Conservation (phyloP, 176 grass and related monocot species). For the Aegilops bicornis region DNA sequence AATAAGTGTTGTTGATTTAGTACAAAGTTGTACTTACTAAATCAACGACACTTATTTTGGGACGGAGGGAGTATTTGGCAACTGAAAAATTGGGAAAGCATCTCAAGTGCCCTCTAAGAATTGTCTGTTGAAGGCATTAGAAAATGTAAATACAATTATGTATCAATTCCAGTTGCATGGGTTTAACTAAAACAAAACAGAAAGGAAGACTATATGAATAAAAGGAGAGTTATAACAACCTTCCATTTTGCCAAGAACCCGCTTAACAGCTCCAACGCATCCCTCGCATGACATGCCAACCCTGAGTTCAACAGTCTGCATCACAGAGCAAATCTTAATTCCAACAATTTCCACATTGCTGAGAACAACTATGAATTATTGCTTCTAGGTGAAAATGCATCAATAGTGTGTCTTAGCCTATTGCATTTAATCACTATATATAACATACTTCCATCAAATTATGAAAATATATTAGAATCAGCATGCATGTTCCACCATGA, state of each 20-base stretch:
- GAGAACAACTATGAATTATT: background rate
- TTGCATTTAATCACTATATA: background rate
- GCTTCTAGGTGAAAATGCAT: background rate
- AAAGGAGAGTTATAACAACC: slow-evolving; percentile 32
- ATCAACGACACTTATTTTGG: too few relatives aligned
- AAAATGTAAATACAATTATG: background rate
- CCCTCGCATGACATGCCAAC: slow-evolving; percentile 94
- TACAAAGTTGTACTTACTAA: too few relatives aligned
- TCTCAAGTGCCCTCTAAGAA: background rate
- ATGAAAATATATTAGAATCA: background rate
- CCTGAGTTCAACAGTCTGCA: slow-evolving; percentile 85
- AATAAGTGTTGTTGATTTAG: too few relatives aligned
- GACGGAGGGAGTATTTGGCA: background rate
- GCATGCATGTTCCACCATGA: background rate
- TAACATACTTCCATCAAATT: background rate
- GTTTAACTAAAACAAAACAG: background rate
- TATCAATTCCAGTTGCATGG: background rate
- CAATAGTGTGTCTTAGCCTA: background rate
- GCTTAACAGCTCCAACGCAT: slow-evolving; percentile 91
- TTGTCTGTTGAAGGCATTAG: background rate
- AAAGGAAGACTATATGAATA: background rate
- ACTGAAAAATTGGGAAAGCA: background rate
- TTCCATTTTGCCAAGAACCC: slow-evolving; percentile 94
- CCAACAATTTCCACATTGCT: background rate
- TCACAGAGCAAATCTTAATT: background rate